Evolutionary conservation across 768 basidiomycete species (phyloP), one percentile per base, ranked within the genome.

Genomic region (Trametes cingulata): DNA sequence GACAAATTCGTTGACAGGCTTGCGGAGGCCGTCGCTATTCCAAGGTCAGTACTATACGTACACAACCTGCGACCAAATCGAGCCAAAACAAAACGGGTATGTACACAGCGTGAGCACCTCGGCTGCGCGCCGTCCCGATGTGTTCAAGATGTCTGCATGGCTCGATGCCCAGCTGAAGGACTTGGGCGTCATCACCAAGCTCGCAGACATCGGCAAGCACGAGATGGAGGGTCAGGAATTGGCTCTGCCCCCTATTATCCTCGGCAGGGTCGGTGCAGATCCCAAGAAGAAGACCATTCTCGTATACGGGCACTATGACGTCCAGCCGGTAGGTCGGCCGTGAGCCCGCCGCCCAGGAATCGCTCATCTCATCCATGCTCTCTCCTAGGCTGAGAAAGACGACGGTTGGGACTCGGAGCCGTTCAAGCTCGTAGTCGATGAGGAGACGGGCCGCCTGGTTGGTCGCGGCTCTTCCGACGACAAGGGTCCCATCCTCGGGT

Each of bases 221-320:
- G 73, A 73, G 13, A 76, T 88, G 65, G 86, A 88, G 40, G 94
- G 88, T 6, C 77, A 93, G 70, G 82, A 80, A 43, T 72, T 96
- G 13, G 74, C 81, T 48, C 80, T 97, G 5, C 95, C 95, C 0
- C 93, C 93, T 2, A 90, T 85, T 6, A 84, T 97, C 70, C 80
- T 98, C 39, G 95, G 90, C 0, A 79, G 78, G 64, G 78, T 94
- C 63, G 96, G 96, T 3, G 79, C 85, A 37, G 93, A 97, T 73
- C 85, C 85, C 14, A 84, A 77, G 69, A 98, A 98, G 85, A 95
- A 91, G 83, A 98, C 95, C 0, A 85, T 98, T 35, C 81, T 96
- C 27, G 76, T 98, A 33, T 98, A 98, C 70, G 95, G 93, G 1
- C 95, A 98, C 73, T 96, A 93, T 69, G 95, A 97, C 70, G 95